Percentiles rank a stretch among this genome's conserved stretches.
Evolutionary conservation across 805 yeast species (phyloP).

Genomic region (Yarrowia divulgata): DNA sequence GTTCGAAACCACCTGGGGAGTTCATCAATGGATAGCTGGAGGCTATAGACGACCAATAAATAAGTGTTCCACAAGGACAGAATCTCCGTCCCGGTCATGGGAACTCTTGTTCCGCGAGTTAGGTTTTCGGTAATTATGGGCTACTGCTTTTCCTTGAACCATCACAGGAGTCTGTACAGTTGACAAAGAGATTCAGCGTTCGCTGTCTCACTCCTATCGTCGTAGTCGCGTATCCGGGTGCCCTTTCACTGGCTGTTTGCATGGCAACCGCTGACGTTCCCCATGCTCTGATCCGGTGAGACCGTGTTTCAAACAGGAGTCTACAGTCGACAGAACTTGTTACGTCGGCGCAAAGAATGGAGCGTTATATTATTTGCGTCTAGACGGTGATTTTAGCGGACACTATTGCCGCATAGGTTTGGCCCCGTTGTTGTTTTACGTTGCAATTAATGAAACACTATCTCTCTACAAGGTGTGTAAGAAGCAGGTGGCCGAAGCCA

Average conservation of each 20-base stretch:
- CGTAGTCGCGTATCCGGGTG: slow-evolving; percentile 4
- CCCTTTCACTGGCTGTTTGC: background rate
- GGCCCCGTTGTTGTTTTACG: too few species aligned
- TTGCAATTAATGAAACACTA: too few species aligned
- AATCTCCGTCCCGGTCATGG: background rate
- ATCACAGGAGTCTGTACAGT: too few species aligned
- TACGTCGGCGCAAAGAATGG: background rate
- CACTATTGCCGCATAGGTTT: too few species aligned
- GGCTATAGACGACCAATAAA: background rate
- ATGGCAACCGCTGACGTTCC: background rate
- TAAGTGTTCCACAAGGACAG: background rate
- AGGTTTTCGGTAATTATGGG: too few species aligned
- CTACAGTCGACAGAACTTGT: background rate
- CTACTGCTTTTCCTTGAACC: too few species aligned
- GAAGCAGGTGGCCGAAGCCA: too few species aligned
- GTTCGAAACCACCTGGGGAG: background rate
- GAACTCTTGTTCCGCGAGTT: background rate
- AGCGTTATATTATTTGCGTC: background rate
- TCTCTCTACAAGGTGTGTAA: too few species aligned
- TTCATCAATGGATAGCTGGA: background rate
- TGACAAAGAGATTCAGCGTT: too few species aligned
- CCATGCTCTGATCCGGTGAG: background rate
- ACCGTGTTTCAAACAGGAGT: background rate
- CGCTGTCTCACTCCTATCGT: background rate
- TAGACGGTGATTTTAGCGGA: too few species aligned